phyloP scores from a whole-genome alignment of 306 rosid species.

The Quercus alba region DNA sequence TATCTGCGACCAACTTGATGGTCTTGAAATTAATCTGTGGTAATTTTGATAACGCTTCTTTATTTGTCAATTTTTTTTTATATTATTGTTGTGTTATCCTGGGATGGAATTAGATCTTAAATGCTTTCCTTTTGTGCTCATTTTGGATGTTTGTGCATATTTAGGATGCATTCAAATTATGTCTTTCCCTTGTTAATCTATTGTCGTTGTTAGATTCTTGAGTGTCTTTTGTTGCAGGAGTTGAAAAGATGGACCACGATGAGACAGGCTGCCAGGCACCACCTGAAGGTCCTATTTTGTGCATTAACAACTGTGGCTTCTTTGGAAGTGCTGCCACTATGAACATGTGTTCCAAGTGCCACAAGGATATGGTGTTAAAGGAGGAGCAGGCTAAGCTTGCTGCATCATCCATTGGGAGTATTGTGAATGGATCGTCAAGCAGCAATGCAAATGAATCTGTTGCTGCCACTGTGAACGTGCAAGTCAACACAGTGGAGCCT shows the following conservation, averaged over 20 bases:
- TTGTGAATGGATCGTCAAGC: constrained; percentile 79
- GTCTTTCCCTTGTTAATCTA: not conserved
- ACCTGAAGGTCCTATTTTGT: constrained; percentile 86
- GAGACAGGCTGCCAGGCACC: constrained; percentile 92
- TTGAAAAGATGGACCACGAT: constrained; percentile 75
- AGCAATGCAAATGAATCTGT: constrained; percentile 42
- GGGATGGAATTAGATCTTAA: not conserved
- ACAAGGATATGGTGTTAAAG: constrained; percentile 77
- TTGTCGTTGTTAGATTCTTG: not conserved
- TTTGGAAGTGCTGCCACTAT: constrained; percentile 86
- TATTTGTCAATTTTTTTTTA: not conserved
- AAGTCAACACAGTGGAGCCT: constrained; percentile 42
- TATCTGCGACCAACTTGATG: too few species aligned
- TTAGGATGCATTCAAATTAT: not conserved
- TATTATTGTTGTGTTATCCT: not conserved
- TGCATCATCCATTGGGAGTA: constrained; percentile 74
- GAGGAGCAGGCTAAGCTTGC: constrained; percentile 88
- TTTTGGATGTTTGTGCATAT: not conserved
- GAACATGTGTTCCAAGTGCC: constrained; percentile 98
- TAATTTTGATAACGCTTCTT: too few species aligned
- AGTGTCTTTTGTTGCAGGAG: constrained; percentile 41
- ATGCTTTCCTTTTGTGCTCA: not conserved
- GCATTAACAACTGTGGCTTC: constrained; percentile 89
- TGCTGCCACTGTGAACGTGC: constrained; percentile 36
- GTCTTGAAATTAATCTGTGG: too few species aligned